Percentiles rank a stretch among this genome's conserved stretches.
Evolutionary conservation across 345 rosid species (phyloP).

Genomic region (Pugionium cornutum): DNA sequence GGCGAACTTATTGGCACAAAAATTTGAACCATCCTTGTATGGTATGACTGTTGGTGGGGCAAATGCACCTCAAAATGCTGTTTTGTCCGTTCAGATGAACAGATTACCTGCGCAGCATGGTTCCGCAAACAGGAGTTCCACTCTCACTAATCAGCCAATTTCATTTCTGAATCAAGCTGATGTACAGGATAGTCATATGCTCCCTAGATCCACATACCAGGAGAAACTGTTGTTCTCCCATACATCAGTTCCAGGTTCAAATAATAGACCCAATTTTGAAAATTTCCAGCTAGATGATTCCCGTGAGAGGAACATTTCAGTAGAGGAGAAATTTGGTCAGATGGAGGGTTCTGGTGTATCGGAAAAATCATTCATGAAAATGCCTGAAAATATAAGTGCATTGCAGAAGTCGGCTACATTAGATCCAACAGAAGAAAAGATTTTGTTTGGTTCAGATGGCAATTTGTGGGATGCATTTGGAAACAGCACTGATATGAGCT

Average conservation of each 20-base stretch:
- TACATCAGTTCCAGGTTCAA: conserved; percentile 47
- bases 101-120: conserved; percentile 48
- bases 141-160: conserved; percentile 50
- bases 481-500: conserved; percentile 44
- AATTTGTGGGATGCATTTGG: conserved; percentile 83
- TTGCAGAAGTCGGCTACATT: conserved; percentile 63
- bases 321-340: conserved; percentile 45
- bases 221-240: conserved; percentile 43
- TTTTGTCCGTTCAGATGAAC: conserved; percentile 55
- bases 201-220: conserved; percentile 54
- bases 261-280: conserved; percentile 47
- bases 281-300: conserved; percentile 49
- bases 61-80: conserved; percentile 48
- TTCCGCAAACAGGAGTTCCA: conserved; percentile 51
- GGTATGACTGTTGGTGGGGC: conserved; percentile 59
- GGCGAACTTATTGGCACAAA: conserved; percentile 56
- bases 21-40: conserved; percentile 67
- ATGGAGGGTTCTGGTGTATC: conserved; percentile 45
- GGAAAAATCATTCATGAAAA: conserved; percentile 50
- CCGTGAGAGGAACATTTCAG: conserved; percentile 41
- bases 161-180: conserved; percentile 51
- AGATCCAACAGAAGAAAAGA: conserved; percentile 90
- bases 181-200: conserved; percentile 50
- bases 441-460: conserved; percentile 86
- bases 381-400: conserved; percentile 38